Percentiles rank a stretch among this genome's conserved stretches.
Evolutionary conservation across 2,329 filamentous ascomycete genomes (phyloP).

Genomic region (Drechslerella coelobrocha): DNA sequence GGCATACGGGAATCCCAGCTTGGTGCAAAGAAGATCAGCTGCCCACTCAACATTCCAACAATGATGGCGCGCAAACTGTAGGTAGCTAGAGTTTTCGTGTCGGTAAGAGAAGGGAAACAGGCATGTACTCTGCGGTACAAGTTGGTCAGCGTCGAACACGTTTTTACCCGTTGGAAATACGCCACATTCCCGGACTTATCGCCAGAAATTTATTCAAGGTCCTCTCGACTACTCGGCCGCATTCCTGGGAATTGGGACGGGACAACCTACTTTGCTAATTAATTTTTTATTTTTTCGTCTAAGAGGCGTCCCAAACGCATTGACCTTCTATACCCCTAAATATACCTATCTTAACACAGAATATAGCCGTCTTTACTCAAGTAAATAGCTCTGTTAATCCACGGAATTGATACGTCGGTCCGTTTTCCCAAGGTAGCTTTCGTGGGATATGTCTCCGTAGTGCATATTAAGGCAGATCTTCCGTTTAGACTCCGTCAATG

Average conservation of each 20-base stretch:
- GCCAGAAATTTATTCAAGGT: not conserved
- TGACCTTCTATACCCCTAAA: constrained; percentile 18
- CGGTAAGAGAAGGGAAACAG: constrained; percentile 2
- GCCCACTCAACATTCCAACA: constrained; percentile 49
- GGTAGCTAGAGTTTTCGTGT: constrained; percentile 11
- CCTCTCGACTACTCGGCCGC: not conserved
- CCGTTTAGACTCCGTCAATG: not conserved
- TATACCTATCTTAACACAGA: not conserved
- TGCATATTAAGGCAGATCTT: constrained; percentile 45
- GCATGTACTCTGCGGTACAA: not conserved
- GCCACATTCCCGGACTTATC: not conserved
- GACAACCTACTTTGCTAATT: not conserved
- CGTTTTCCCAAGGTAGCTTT: constrained; percentile 15
- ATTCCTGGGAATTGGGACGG: not conserved
- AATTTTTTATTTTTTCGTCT: constrained; percentile 15
- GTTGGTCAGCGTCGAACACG: not conserved
- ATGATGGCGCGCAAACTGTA: constrained; percentile 15
- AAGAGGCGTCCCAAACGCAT: constrained; percentile 17
- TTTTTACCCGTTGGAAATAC: not conserved
- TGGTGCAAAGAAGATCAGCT: constrained; percentile 49
- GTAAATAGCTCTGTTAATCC: not conserved
- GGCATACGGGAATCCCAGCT: constrained; percentile 50
- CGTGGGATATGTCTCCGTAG: constrained; percentile 39
- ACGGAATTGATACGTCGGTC: constrained; percentile 1
- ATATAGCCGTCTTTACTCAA: not conserved